Percentiles rank a stretch among this genome's conserved stretches.
phyloP scores from a whole-genome alignment of 176 grass and related monocot genomes.

The Bolboschoenus planiculmis region DNA sequence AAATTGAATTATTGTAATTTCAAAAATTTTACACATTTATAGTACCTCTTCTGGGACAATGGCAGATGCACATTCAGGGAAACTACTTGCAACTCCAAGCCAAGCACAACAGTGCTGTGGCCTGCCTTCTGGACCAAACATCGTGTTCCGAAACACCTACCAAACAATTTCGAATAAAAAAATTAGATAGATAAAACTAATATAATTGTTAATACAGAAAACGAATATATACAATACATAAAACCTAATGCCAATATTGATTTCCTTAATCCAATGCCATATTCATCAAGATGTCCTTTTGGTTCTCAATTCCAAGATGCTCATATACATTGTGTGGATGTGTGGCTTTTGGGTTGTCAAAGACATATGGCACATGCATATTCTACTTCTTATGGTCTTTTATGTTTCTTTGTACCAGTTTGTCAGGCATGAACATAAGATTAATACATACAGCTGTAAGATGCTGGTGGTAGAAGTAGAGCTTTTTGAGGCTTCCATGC shows the following conservation, averaged over 20 bases:
- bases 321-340: not conserved
- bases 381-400: not conserved
- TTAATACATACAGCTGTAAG: conserved; percentile 75
- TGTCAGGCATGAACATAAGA: conserved; percentile 11
- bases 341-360: not conserved
- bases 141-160: conserved; percentile 97
- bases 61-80: conserved; percentile 93
- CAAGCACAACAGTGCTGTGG: conserved; percentile 96
- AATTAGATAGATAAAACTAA: conserved; percentile 15
- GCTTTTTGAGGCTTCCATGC: conserved; percentile 93
- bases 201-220: not conserved
- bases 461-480: conserved; percentile 99
- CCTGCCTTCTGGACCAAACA: conserved; percentile 97
- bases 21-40: not conserved
- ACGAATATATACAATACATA: conserved; percentile 1
- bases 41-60: conserved; percentile 87
- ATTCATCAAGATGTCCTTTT: not conserved
- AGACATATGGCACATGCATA: not conserved
- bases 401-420: not conserved
- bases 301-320: not conserved
- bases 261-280: not conserved
- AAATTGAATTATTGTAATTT: not conserved
- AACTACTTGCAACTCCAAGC: conserved; percentile 97
- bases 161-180: conserved; percentile 17
- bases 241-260: not conserved